Evolutionary conservation across 805 yeast genomes (phyloP).

Genomic region (Wickerhamiella sorbophila): DNA sequence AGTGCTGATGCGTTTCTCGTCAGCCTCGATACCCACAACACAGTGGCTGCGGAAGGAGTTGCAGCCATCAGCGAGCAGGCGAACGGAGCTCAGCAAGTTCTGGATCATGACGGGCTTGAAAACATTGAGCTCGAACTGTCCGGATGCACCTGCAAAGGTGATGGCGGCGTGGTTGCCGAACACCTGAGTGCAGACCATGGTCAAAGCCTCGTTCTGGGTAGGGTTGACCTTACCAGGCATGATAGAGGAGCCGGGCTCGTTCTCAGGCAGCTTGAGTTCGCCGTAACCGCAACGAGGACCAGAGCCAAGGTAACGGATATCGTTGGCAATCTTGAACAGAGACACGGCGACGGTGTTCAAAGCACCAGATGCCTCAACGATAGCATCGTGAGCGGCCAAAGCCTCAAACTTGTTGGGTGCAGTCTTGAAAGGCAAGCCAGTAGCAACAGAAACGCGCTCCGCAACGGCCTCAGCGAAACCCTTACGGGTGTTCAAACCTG

Average conservation of each 20-base stretch:
- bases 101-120: conserved; percentile 94
- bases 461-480: conserved; percentile 88
- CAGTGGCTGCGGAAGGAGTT: conserved; percentile 87
- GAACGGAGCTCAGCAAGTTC: conserved; percentile 74
- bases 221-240: conserved; percentile 99
- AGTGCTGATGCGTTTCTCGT: conserved; percentile 73
- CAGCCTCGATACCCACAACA: conserved; percentile 88
- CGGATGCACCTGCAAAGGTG: conserved; percentile 96
- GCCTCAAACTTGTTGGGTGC: conserved; percentile 99
- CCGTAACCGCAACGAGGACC: conserved; percentile 99
- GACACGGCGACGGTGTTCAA: conserved; percentile 90
- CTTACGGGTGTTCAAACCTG: conserved; percentile 86
- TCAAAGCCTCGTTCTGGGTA: conserved; percentile 96
- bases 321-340: conserved; percentile 91
- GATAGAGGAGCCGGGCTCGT: conserved; percentile 97
- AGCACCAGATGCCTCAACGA: conserved; percentile 96
- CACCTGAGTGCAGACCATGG: conserved; percentile 96
- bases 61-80: conserved; percentile 79
- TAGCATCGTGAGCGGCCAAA: conserved; percentile 95
- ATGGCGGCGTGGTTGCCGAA: conserved; percentile 93
- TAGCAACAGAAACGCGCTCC: conserved; percentile 64
- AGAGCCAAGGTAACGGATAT: conserved; percentile 93
- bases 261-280: conserved; percentile 87
- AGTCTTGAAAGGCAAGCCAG: conserved; percentile 79
- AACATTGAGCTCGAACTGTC: conserved; percentile 96